Base-by-base conservation (phyloP, 352 stramenopile species). In the Phytophthora ohioensis region DNA sequence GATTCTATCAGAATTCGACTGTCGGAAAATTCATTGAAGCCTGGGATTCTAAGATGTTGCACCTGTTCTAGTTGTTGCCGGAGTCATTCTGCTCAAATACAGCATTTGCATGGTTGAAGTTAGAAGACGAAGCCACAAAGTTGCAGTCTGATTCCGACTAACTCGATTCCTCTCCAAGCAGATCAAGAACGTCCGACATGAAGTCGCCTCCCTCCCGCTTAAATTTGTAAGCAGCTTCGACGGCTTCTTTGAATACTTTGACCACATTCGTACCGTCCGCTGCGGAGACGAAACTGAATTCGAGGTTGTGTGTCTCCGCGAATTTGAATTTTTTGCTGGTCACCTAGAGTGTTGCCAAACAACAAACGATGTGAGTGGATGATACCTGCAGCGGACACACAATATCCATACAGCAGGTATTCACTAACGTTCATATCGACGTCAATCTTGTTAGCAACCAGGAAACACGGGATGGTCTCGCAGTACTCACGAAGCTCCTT, bases 371-470 rank as follows among this genome's bases (percentile, higher is more conserved):
- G 27, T 45, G 35, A 65, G 47, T 12, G 4, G 1, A 35, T n/a
- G 5, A 48, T 30, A 46, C 3, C n/a, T 41, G 38, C 1, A 39
- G 11, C 6, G 27, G 27, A 13, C 12, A 51, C 21, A 27, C 21
- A 27, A 27, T 27, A 27, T 27, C 21, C 21, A 27, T 27, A 31
- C n/a, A n/a, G 15, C 10, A n/a, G 5, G n/a, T 3, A 55, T 57
- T 3, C n/a, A 64, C 75, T 58, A 64, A 97, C 91, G 36, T 91
- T 90, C 68, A 98, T 91, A 78, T 99, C 91, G 30, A 98, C 87
- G 79, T 99, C 95, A 53, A 98, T 98, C 75, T 99, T 99, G 84
- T 99, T 99, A 36, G 95, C 95, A n/a, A 98, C 93, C 11, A 98
- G 67, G 52, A 98, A 95, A 62, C 87, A 96, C 4, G 95, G 94